Percentiles rank a stretch among this genome's conserved stretches.
Evolutionary conservation across 2,329 filamentous ascomycete genomes (phyloP).

Genomic region (Penicillium sp.): DNA sequence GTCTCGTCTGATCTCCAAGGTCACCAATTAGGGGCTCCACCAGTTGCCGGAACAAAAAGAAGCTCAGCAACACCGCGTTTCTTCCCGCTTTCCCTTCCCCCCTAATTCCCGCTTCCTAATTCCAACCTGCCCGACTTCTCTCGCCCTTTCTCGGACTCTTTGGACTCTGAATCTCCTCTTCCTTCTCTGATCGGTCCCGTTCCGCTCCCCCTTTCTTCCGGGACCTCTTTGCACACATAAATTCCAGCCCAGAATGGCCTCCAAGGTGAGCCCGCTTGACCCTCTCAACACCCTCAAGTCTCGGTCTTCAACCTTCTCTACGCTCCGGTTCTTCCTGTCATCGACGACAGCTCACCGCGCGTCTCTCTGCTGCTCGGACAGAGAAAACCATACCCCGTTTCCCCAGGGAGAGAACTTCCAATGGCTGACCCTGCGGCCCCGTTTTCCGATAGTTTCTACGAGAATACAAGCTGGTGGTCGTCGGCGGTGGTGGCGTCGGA

Average conservation of each 20-base stretch:
- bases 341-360: neutral
- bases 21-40: constrained; percentile 7
- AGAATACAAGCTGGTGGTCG: constrained; percentile 95
- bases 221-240: constrained; percentile 8
- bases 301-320: neutral
- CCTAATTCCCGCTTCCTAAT: neutral
- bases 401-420: constrained; percentile 5
- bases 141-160: neutral
- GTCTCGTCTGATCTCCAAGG: neutral
- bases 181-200: neutral
- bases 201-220: constrained; percentile 7
- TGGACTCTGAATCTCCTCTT: neutral
- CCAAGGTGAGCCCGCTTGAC: constrained; percentile 21
- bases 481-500: constrained; percentile 96
- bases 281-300: neutral
- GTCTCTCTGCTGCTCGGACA: constrained; percentile 5
- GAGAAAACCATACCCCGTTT: too few species aligned
- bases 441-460: constrained; percentile 63
- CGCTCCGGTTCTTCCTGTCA: neutral
- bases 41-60: constrained; percentile 10
- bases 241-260: constrained; percentile 21
- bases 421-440: constrained; percentile 22
- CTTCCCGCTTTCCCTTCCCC: constrained; percentile 1
- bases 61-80: constrained; percentile 10
- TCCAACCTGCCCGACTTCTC: neutral